These are phyloP conservation scores for Kickxella alabastrina DNA, from an alignment of 192 early-diverging fungal species.

Conservation along the genomic window DNA sequence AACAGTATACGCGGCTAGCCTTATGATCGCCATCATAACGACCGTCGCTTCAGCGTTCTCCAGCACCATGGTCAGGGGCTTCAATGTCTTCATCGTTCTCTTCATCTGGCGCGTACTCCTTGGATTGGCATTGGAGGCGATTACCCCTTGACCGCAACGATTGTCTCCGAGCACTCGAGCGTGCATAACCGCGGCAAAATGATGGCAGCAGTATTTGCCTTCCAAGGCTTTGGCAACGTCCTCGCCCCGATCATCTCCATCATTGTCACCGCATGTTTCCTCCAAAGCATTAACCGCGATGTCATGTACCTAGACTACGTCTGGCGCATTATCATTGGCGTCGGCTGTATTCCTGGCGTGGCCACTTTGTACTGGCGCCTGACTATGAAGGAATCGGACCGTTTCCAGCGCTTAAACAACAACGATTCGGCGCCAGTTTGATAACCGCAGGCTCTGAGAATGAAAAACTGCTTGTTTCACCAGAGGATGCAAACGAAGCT, in stretches of 20 bases:
- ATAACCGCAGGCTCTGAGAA: constrained; percentile 21
- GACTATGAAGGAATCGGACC: constrained; percentile 88
- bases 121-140: constrained; percentile 89
- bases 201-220: constrained; percentile 86
- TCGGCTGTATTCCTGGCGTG: constrained; percentile 80
- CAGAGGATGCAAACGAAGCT: too few relatives aligned
- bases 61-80: constrained; percentile 59
- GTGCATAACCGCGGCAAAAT: constrained; percentile 77
- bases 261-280: constrained; percentile 63
- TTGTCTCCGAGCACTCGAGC: constrained; percentile 85
- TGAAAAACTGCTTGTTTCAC: constrained; percentile 40
- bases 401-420: constrained; percentile 55
- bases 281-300: constrained; percentile 58
- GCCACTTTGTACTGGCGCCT: constrained; percentile 83
- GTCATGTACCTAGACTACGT: constrained; percentile 70
- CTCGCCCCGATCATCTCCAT: constrained; percentile 71
- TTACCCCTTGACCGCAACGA: constrained; percentile 88
- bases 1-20: constrained; percentile 79
- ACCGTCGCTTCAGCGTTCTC: constrained; percentile 78
- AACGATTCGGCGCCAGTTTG: background rate
- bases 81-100: constrained; percentile 63
- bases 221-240: constrained; percentile 87
- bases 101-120: constrained; percentile 84
- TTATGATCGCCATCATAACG: constrained; percentile 83
- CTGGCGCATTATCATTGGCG: constrained; percentile 82